Percentiles rank a stretch among this genome's conserved stretches.
Conservation (phyloP, 2,329 filamentous ascomycete species). For the Xylariaceae sp. region DNA sequence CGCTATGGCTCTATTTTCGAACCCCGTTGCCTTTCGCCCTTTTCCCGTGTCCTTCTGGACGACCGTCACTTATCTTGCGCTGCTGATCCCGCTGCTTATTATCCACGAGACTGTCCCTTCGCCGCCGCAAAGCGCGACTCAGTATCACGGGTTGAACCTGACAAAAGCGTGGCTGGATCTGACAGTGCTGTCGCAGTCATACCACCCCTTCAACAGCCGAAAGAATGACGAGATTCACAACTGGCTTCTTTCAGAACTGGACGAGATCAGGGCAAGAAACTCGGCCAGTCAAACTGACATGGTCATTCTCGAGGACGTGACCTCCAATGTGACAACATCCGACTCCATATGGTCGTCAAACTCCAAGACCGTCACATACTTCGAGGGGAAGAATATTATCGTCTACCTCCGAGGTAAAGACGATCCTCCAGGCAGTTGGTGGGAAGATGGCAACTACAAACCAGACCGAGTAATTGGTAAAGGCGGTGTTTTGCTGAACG, state of each 20-base stretch:
- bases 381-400: slow-evolving; percentile 87
- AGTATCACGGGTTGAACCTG: slow-evolving; percentile 65
- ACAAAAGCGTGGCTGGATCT: slow-evolving; percentile 84
- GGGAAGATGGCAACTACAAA: slow-evolving; percentile 44
- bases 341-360: slow-evolving; percentile 28
- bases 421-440: slow-evolving; percentile 70
- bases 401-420: slow-evolving; percentile 82
- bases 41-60: slow-evolving; percentile 77
- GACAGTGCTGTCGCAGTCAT: slow-evolving; percentile 64
- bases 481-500: slow-evolving; percentile 85
- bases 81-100: slow-evolving; percentile 66
- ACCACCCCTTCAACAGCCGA: slow-evolving; percentile 85
- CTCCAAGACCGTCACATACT: slow-evolving; percentile 59
- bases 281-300: slow-evolving; percentile 43
- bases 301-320: slow-evolving; percentile 72
- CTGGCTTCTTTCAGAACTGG: slow-evolving; percentile 68
- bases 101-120: slow-evolving; percentile 72
- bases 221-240: slow-evolving; percentile 74
- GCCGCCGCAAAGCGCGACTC: slow-evolving; percentile 50
- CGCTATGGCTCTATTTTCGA: slow-evolving; percentile 33
- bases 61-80: slow-evolving; percentile 67
- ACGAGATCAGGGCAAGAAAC: slow-evolving; percentile 63
- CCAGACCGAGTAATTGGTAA: slow-evolving; percentile 49
- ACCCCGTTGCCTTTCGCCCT: slow-evolving; percentile 71
- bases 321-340: slow-evolving; percentile 69